These are phyloP conservation scores for Volutella citrinella DNA, from an alignment of 2,329 filamentous ascomycete species.

Conservation along the genomic window DNA sequence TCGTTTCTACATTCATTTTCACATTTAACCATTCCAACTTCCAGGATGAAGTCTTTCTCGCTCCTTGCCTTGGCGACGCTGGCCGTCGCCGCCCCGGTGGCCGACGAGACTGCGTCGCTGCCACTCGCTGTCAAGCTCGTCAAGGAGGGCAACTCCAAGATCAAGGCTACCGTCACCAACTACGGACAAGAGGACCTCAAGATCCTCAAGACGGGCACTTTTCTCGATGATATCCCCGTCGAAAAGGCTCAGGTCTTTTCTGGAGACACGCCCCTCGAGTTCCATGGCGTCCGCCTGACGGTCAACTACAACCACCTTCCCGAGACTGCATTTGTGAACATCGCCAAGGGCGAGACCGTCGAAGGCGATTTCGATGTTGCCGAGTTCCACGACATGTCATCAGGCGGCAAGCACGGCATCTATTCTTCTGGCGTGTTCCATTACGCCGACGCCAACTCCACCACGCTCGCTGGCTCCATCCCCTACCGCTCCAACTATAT, in stretches of 20 bases:
- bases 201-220: conserved; percentile 46
- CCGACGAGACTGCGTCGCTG: conserved; percentile 9
- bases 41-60: conserved; percentile 39
- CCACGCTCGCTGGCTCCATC: conserved; percentile 45
- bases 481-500: conserved; percentile 55
- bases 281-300: conserved; percentile 48
- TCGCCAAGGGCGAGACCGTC: conserved; percentile 42
- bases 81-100: conserved; percentile 26
- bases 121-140: conserved; percentile 38
- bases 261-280: conserved; percentile 41
- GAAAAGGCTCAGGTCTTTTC: conserved; percentile 47
- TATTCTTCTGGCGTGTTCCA: conserved; percentile 50
- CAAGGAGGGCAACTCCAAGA: conserved; percentile 41
- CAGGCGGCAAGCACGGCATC: conserved; percentile 49
- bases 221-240: conserved; percentile 45
- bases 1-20: too few species aligned
- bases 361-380: conserved; percentile 48
- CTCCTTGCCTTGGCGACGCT: conserved; percentile 31
- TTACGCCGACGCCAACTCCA: conserved; percentile 45
- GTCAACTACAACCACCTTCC: conserved; percentile 37
- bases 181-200: conserved; percentile 40
- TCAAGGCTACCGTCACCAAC: conserved; percentile 48
- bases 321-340: conserved; percentile 43
- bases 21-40: too few species aligned
- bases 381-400: conserved; percentile 43